A percentile compares a stretch with the other conserved stretches of the same genome.
Evolutionary conservation across 2,329 filamentous ascomycete genomes (phyloP).

Genomic region (Cryphonectria radicalis): DNA sequence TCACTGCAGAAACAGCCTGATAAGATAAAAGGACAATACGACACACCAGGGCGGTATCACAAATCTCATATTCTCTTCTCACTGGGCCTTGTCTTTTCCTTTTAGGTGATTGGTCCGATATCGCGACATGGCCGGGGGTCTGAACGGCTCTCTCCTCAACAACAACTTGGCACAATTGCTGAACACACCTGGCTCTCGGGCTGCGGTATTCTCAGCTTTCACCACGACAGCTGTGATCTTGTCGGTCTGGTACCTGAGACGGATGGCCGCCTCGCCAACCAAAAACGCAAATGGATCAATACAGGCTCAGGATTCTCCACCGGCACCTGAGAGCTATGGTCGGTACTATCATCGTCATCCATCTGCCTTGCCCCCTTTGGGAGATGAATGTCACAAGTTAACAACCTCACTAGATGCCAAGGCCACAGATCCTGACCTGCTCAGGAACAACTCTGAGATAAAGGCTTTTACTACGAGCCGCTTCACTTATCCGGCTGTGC

Average conservation of each 20-base stretch:
- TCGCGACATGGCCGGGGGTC: conserved; percentile 25
- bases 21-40: not conserved
- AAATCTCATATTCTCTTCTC: conserved; percentile 3
- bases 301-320: conserved; percentile 4
- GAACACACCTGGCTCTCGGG: conserved; percentile 6
- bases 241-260: conserved; percentile 24
- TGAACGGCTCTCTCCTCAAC: conserved; percentile 11
- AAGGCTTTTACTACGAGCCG: conserved; percentile 72
- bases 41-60: not conserved
- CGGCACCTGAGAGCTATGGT: conserved; percentile 18
- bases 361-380: no score
- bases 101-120: not conserved
- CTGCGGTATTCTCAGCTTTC: conserved; percentile 7
- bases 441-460: conserved; percentile 75
- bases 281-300: not conserved
- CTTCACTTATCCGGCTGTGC: conserved; percentile 74
- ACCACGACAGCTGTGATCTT: conserved; percentile 19
- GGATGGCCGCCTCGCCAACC: conserved; percentile 18
- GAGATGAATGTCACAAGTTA: not conserved
- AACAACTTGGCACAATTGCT: conserved; percentile 14
- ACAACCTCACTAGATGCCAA: conserved; percentile 42
- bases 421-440: conserved; percentile 74
- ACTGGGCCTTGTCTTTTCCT: not conserved
- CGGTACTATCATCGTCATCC: not conserved
- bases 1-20: conserved; percentile 7